phyloP scores from a whole-genome alignment of 1,139 yeast species.

The Debaryomyces subglobosus region DNA sequence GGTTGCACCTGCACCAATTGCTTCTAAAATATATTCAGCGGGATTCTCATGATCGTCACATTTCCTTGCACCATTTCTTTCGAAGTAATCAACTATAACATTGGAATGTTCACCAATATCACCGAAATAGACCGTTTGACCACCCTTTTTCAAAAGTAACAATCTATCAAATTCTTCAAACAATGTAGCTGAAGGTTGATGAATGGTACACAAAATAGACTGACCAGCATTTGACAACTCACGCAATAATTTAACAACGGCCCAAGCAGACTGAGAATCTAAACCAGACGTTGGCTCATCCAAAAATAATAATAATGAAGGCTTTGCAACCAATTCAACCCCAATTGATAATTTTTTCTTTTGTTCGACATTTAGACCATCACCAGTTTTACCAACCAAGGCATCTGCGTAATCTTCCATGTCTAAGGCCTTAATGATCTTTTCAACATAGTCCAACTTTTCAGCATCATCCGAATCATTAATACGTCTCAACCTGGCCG shows the following conservation, averaged over 20 bases:
- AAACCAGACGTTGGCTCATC: slow-evolving; percentile 95
- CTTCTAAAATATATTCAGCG: slow-evolving; percentile 66
- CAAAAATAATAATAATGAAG: slow-evolving; percentile 74
- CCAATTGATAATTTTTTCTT: slow-evolving; percentile 71
- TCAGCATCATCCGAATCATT: slow-evolving; percentile 33
- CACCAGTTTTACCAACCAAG: slow-evolving; percentile 56
- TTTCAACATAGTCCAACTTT: slow-evolving; percentile 59
- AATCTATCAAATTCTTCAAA: slow-evolving; percentile 79
- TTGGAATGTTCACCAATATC: slow-evolving; percentile 69
- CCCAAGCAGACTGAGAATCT: slow-evolving; percentile 93
- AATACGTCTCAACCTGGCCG: slow-evolving; percentile 63
- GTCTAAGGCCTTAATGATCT: slow-evolving; percentile 56
- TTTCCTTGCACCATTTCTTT: slow-evolving; percentile 63
- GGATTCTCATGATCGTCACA: slow-evolving; percentile 61
- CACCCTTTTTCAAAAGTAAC: slow-evolving; percentile 72
- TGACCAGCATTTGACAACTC: slow-evolving; percentile 78
- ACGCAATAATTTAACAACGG: slow-evolving; percentile 75
- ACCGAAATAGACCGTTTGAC: slow-evolving; percentile 80
- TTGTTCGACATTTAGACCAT: slow-evolving; percentile 68
- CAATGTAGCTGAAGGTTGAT: slow-evolving; percentile 79
- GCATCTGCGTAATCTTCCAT: slow-evolving; percentile 69
- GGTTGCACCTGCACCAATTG: slow-evolving; percentile 72
- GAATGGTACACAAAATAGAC: slow-evolving; percentile 81
- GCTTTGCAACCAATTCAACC: slow-evolving; percentile 87
- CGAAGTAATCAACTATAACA: slow-evolving; percentile 68